A percentile compares a stretch with the other conserved stretches of the same genome.
phyloP scores from a whole-genome alignment of 208 protist genomes.

The Wallacemonas sp. region DNA sequence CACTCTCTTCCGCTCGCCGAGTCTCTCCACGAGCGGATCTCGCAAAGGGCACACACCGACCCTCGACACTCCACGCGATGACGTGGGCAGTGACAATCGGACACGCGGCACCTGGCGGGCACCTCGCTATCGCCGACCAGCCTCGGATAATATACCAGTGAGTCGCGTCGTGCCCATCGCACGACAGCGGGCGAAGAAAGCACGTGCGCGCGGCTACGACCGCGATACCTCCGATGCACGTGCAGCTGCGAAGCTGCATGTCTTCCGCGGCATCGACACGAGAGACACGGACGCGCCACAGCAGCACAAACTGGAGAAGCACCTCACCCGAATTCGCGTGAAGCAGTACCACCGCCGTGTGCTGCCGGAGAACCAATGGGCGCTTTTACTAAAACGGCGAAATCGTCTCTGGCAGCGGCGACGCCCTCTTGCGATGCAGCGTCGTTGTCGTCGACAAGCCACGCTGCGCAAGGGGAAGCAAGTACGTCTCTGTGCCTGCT shows the following conservation, averaged over 20 bases:
- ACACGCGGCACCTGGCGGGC: not conserved
- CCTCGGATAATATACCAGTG: slow-evolving; percentile 64
- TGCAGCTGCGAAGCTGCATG: slow-evolving; percentile 4
- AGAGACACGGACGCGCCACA: not conserved
- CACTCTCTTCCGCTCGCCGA: slow-evolving; percentile 17
- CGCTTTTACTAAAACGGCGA: slow-evolving; percentile 39
- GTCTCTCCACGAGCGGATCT: not conserved
- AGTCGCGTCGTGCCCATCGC: slow-evolving; percentile 41
- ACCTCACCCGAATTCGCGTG: slow-evolving; percentile 23
- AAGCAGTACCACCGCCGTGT: slow-evolving; percentile 37
- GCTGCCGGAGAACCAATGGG: slow-evolving; percentile 42
- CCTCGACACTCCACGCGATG: not conserved
- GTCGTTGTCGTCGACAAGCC: slow-evolving; percentile 16
- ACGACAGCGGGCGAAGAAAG: slow-evolving; percentile 16
- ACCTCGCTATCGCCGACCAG: slow-evolving; percentile 58
- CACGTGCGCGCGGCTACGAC: not conserved
- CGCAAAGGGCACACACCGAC: not conserved
- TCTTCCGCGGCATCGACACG: not conserved
- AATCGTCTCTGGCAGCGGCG: slow-evolving; percentile 43
- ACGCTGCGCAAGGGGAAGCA: slow-evolving; percentile 29
- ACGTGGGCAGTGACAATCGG: too few species aligned
- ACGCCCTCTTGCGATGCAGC: slow-evolving; percentile 23
- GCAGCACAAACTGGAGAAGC: not conserved
- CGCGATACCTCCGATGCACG: not conserved
- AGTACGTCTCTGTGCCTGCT: slow-evolving; percentile 32